A percentile compares a stretch with the other conserved stretches of the same genome.
These are phyloP conservation scores for Paracorniculantispora psalliotae DNA, from an alignment of 2,329 filamentous ascomycete species.

Conservation along the genomic window DNA sequence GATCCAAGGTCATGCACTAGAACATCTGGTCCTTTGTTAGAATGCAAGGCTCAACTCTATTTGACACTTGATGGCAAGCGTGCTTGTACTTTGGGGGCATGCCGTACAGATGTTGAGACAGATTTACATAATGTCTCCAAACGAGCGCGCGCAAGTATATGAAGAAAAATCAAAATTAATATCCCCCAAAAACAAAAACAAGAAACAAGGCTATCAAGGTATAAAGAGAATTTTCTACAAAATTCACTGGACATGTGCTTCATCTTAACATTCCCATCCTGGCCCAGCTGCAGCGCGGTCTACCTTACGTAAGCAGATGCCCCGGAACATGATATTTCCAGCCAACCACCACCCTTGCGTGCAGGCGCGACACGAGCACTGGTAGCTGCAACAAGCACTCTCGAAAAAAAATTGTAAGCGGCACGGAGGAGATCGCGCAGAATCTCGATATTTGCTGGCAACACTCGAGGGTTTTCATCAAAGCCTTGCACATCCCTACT, in stretches of 20 bases:
- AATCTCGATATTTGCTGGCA: neutral
- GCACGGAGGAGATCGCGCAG: conserved; percentile 13
- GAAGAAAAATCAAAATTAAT: no score
- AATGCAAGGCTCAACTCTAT: neutral
- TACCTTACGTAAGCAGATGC: conserved; percentile 12
- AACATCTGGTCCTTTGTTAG: neutral
- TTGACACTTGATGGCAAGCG: neutral
- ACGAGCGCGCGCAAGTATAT: no score
- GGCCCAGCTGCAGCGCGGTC: no score
- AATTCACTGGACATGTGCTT: no score
- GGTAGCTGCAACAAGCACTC: neutral
- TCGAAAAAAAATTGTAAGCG: conserved; percentile 7
- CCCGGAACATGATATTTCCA: conserved; percentile 16
- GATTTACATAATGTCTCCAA: no score
- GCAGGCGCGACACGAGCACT: conserved; percentile 13
- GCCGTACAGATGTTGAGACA: no score
- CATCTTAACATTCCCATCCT: no score
- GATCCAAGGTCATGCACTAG: neutral
- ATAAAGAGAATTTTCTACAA: no score
- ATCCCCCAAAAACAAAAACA: no score
- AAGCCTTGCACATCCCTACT: neutral
- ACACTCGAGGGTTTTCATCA: neutral
- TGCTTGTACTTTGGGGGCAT: no score
- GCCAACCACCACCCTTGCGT: conserved; percentile 6
- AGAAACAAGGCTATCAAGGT: no score